These are phyloP conservation scores for Persicaria tinctoria DNA, from an alignment of 148 eudicot genomes.

Conservation along the genomic window DNA sequence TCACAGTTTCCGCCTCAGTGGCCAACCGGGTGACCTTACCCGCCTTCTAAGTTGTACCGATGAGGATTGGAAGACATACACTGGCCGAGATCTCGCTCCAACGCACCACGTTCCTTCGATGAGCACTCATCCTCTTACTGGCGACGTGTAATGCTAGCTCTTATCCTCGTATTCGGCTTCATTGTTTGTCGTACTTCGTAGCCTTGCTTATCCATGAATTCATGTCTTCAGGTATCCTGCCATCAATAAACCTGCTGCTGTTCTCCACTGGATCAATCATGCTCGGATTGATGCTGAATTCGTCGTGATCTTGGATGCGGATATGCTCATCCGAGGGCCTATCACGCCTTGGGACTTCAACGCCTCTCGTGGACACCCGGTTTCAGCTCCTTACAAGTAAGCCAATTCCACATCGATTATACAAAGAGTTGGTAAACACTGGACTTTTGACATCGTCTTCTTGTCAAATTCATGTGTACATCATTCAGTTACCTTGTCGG, in stretches of 20 bases:
- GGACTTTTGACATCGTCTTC: background rate
- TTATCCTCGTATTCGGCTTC: constrained; percentile 1
- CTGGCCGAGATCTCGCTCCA: constrained; percentile 84
- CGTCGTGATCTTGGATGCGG: constrained; percentile 83
- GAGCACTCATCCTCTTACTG: constrained; percentile 83
- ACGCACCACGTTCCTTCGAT: constrained; percentile 93
- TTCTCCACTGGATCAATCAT: constrained; percentile 87
- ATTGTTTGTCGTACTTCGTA: background rate
- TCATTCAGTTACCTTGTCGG: constrained; percentile 78
- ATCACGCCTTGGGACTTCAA: constrained; percentile 94
- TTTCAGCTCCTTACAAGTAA: constrained; percentile 92
- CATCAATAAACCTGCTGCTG: constrained; percentile 92
- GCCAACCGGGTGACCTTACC: constrained; percentile 88
- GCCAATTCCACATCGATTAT: background rate
- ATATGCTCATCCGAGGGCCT: constrained; percentile 94
- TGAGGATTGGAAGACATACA: constrained; percentile 70
- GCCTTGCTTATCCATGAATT: background rate
- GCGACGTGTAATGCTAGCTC: constrained; percentile 58
- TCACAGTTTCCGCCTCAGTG: constrained; percentile 78
- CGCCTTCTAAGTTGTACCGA: constrained; percentile 97
- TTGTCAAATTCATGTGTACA: background rate
- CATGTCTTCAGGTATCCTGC: constrained; percentile 58
- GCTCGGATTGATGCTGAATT: constrained; percentile 77
- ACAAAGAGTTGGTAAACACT: background rate
- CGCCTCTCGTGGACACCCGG: constrained; percentile 78